Evolutionary conservation across 1,139 yeast genomes (phyloP).

Genomic region (Tardiomyces digboiensis): DNA sequence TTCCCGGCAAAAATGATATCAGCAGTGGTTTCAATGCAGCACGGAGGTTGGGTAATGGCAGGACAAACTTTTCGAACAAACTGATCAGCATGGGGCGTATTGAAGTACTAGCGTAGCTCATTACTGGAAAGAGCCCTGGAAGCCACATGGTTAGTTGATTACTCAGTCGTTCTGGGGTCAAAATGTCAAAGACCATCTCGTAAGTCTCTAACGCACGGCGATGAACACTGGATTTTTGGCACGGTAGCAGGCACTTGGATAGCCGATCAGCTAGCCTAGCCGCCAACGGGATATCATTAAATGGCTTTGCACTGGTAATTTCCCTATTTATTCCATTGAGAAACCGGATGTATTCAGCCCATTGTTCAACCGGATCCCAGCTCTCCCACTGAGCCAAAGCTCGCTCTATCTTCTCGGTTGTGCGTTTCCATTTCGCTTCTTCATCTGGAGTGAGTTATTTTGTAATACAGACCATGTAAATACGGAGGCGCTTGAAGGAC

Average conservation of each 20-base stretch:
- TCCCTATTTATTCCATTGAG: background rate
- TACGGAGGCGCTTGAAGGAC: too few species aligned
- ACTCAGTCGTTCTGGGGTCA: constrained; percentile 31
- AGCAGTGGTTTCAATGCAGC: constrained; percentile 58
- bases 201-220: constrained; percentile 78
- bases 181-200: constrained; percentile 52
- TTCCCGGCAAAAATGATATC: constrained; percentile 70
- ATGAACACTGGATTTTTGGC: constrained; percentile 91
- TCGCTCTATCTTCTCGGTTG: background rate
- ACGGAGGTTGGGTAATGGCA: constrained; percentile 45
- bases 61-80: constrained; percentile 46
- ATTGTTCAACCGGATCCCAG: background rate
- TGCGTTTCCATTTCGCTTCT: background rate
- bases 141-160: constrained; percentile 51
- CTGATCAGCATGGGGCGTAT: constrained; percentile 70
- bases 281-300: constrained; percentile 37
- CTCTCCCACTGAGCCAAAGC: background rate
- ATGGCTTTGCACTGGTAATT: background rate
- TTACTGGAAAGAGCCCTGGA: constrained; percentile 79
- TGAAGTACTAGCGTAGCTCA: constrained; percentile 81
- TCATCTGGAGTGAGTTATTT: background rate
- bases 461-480: too few species aligned
- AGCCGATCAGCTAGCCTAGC: constrained; percentile 29
- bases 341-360: background rate
- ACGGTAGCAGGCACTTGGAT: constrained; percentile 61